Conservation (phyloP, 139 green algal genomes). For the Asterochloris erici region DNA sequence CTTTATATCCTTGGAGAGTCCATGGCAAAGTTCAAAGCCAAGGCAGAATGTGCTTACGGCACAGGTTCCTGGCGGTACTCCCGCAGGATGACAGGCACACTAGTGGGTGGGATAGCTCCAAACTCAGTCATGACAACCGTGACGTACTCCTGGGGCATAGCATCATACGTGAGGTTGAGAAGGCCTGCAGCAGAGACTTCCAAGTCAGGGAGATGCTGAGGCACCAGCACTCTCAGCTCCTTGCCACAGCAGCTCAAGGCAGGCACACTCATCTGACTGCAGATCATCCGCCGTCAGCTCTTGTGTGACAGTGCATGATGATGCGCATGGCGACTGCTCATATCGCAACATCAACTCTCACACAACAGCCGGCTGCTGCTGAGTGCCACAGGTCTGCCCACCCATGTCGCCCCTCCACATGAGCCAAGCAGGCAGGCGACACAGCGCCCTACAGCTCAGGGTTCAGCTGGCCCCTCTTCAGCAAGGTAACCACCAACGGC, state of each 20-base stretch:
- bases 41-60: background rate
- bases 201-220: background rate
- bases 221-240: too few relatives aligned
- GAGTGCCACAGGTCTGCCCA: too few relatives aligned
- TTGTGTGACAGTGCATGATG: too few relatives aligned
- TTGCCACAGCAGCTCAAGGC: too few relatives aligned
- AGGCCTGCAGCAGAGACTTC: conserved; percentile 36
- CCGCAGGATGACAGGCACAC: conserved; percentile 88
- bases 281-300: too few relatives aligned
- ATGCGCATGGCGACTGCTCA: too few relatives aligned
- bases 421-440: too few relatives aligned
- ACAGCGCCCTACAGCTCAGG: too few relatives aligned
- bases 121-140: conserved; percentile 92
- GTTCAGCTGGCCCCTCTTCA: background rate
- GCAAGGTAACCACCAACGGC: background rate
- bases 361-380: too few relatives aligned
- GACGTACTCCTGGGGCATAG: conserved; percentile 88
- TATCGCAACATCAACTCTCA: too few relatives aligned
- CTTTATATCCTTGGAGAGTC: background rate
- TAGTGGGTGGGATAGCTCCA: conserved; percentile 85
- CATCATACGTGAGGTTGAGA: conserved; percentile 95
- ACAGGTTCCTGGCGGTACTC: conserved; percentile 61
- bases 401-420: too few relatives aligned
- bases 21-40: background rate
- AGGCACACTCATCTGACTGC: too few relatives aligned